Base-by-base conservation (phyloP, 1,284 basidiomycete species). In the Irpex sp. region DNA sequence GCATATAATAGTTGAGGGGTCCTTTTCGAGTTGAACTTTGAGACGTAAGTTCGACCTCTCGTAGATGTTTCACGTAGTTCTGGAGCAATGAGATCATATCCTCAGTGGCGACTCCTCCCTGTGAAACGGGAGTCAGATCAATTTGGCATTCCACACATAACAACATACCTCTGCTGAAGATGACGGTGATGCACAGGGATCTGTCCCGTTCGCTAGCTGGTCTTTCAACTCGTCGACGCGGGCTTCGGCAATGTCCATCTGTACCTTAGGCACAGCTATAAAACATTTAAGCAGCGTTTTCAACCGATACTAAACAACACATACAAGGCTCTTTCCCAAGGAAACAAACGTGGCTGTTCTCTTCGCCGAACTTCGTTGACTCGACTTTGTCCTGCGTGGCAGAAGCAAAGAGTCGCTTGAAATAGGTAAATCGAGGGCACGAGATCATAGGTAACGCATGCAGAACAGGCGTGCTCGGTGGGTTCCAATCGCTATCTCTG, bases 361-460 rank as follows among this genome's bases (percentile, higher is more conserved):
- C 96, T 57, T 85, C 78, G 0, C 96, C 96, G 71, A 99, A 99
- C 74, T 96, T 97, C 73, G 80, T 89, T 64, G 74, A 72, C 67
- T 81, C 74, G 37, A 75, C 70, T 18, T 77, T 73, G 52, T 74
- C 75, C 14, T 74, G 74, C 12, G 77, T 72, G 10, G 73, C 67
- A 5, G 76, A 76, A 53, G 71, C 71, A 47, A 65, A 67, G 7
- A 65, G 61, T n/a, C 85, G 84, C 71, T 88, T 88, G 75, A 90
- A 91, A 74, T 93, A 95, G 42, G 88, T 89, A 71, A 98, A 88
- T 37, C 88, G 86, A 28, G 95, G 94, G 66, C 93, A 94, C 21
- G 83, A 82, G 37, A 86, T 86, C 5, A 90, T 77, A 19, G 90
- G 88, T 19, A 93, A 77, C 21, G 96, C 74, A 65, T 91, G 86